Evolutionary conservation across 2,329 filamentous ascomycete genomes (phyloP), one percentile per base, ranked within the genome.

Genomic region (Mollisiaceae sp.): DNA sequence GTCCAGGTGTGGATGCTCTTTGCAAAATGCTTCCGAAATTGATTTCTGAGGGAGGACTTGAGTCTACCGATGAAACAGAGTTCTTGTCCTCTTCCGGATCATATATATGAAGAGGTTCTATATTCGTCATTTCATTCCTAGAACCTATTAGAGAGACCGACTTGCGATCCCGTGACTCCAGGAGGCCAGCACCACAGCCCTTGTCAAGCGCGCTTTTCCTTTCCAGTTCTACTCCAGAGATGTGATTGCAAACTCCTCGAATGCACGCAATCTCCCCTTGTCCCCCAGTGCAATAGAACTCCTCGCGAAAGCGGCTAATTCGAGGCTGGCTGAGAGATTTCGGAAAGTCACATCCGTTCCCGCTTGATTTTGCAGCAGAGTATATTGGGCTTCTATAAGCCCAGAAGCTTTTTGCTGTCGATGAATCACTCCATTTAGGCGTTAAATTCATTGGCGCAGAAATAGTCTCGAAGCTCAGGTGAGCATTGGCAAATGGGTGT

Each of bases 1-100:
- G 38, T 22, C 15, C 14, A 20, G 47, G 45, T n/a, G 38, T 32
- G 27, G 45, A 32, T 2, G 54, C 27, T 8, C 35, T 43, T 8
- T 52, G 36, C 4, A 60, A 32, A 22, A 63, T 54, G 35, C 65
- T 65, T 45, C 63, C 60, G 2, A 63, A 24, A 8, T 67, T 67
- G 39, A 45, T 56, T 20, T 41, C 32, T 9, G 65, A 61, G 0
- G 36, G 41, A 38, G 47, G 63, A 59, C 63, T 60, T 12, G 8
- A 22, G 45, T 50, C 45, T 12, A 22, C 8, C 24, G n/a, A 8
- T 4, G n/a, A 50, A 2, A 6, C n/a, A 22, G 45, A 9, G 45
- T 12, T 50, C 41, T 4, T 43, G 6, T 2, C 6, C 5, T 6
- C 4, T 43, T 18, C 14, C 12, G 2, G 6, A 1, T 43, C 2